Evolutionary conservation across 1,284 basidiomycete species (phyloP).

Genomic region (Leccinum subrobustum): DNA sequence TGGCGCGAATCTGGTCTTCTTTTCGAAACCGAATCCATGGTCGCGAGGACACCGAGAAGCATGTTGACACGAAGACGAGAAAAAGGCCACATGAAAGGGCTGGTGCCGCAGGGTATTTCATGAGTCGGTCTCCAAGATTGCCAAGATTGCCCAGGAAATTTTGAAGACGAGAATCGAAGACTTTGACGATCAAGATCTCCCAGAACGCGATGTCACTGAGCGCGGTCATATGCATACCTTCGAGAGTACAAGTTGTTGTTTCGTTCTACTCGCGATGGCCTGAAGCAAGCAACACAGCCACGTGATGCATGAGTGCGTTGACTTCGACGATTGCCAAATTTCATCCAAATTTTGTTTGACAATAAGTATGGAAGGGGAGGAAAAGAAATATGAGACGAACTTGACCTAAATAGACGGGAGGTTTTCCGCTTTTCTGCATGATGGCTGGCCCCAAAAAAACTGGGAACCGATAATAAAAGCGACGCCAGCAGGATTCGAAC

Average conservation of each 20-base stretch:
- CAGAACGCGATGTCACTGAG: not conserved
- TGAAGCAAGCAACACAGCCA: not conserved
- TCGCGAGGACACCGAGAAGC: slow-evolving; percentile 4
- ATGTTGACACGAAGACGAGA: slow-evolving; percentile 8
- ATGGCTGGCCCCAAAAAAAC: not conserved
- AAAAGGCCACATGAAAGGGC: slow-evolving; percentile 8
- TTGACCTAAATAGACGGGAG: not conserved
- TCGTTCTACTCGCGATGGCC: too few species aligned
- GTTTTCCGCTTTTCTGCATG: not conserved
- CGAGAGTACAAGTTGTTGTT: too few species aligned
- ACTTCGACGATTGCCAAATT: not conserved
- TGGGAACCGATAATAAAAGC: slow-evolving; percentile 15
- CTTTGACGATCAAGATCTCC: slow-evolving; percentile 1
- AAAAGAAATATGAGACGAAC: not conserved
- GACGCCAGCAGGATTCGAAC: slow-evolving; percentile 42
- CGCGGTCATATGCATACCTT: slow-evolving; percentile 8
- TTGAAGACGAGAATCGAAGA: not conserved
- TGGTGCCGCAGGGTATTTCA: not conserved
- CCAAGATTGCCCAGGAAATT: not conserved
- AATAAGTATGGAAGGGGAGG: not conserved
- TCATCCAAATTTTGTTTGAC: not conserved
- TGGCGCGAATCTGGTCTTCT: slow-evolving; percentile 17
- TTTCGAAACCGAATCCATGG: slow-evolving; percentile 3
- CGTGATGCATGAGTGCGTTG: not conserved
- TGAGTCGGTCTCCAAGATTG: not conserved